These are phyloP conservation scores for Ogataea wickerhamii DNA, from an alignment of 805 yeast species.

Conservation along the genomic window DNA sequence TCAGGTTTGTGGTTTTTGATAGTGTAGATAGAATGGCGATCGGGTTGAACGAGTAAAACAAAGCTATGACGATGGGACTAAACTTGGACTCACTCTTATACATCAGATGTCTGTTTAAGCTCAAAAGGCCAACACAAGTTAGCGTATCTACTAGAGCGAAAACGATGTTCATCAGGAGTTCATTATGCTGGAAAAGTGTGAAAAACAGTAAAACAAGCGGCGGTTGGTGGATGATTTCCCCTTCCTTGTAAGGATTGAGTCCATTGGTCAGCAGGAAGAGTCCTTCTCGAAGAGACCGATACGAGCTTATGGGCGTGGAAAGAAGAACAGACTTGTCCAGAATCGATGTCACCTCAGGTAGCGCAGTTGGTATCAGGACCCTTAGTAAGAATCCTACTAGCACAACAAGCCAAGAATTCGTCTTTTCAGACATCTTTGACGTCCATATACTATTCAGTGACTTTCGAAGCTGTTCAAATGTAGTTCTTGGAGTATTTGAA, in stretches of 20 bases:
- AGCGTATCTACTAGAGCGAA: slow-evolving; percentile 59
- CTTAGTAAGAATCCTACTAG: slow-evolving; percentile 26
- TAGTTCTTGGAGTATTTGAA: not conserved
- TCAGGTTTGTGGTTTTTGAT: slow-evolving; percentile 61
- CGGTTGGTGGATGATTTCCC: slow-evolving; percentile 84
- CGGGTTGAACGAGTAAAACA: slow-evolving; percentile 78
- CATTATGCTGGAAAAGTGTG: slow-evolving; percentile 32
- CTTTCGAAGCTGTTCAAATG: not conserved
- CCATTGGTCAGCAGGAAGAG: slow-evolving; percentile 54
- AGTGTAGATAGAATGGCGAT: slow-evolving; percentile 63
- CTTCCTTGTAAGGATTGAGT: slow-evolving; percentile 63
- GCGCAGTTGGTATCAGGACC: slow-evolving; percentile 23
- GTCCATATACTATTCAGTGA: not conserved
- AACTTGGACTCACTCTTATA: slow-evolving; percentile 13
- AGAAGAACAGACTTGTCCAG: slow-evolving; percentile 56
- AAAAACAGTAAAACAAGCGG: slow-evolving; percentile 63
- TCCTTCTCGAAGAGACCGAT: slow-evolving; percentile 62
- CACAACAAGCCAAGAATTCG: slow-evolving; percentile 10
- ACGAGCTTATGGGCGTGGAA: slow-evolving; percentile 73
- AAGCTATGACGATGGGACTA: slow-evolving; percentile 23
- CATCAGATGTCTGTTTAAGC: slow-evolving; percentile 42
- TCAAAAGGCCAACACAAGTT: slow-evolving; percentile 51
- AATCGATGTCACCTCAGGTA: slow-evolving; percentile 30
- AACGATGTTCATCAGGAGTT: slow-evolving; percentile 34
- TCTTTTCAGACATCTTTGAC: not conserved